Percentiles rank a stretch among this genome's conserved stretches.
Evolutionary conservation across 2,329 filamentous ascomycete genomes (phyloP).

Genomic region (Fusarium nanum): DNA sequence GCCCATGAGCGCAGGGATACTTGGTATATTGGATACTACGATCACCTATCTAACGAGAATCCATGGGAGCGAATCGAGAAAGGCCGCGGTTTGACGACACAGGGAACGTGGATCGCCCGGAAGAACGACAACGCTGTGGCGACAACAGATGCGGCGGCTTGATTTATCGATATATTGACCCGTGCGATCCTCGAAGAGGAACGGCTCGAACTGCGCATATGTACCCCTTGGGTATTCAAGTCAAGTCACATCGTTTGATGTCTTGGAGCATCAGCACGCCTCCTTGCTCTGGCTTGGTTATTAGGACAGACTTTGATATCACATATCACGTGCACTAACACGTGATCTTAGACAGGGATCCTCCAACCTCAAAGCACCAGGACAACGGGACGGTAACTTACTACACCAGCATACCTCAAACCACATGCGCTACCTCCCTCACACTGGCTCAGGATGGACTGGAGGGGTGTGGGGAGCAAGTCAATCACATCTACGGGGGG

Average conservation of each 20-base stretch:
- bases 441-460: constrained; percentile 20
- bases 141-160: constrained; percentile 17
- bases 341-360: constrained; percentile 36
- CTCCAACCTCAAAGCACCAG: constrained; percentile 32
- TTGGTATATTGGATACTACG: constrained; percentile 77
- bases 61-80: constrained; percentile 74
- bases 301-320: background rate
- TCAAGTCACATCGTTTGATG: too few relatives aligned
- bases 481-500: constrained; percentile 45
- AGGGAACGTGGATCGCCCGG: constrained; percentile 59
- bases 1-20: constrained; percentile 42
- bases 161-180: constrained; percentile 8
- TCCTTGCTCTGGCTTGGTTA: background rate
- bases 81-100: constrained; percentile 55
- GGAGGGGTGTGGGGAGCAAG: constrained; percentile 37
- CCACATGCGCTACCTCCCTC: constrained; percentile 39
- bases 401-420: constrained; percentile 33
- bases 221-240: too few relatives aligned
- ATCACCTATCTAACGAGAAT: constrained; percentile 76
- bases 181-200: background rate
- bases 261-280: background rate
- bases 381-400: constrained; percentile 9
- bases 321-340: constrained; percentile 29
- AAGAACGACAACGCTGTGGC: constrained; percentile 6
- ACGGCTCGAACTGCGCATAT: background rate